Conservation (phyloP, 208 protist species). For the Trypanosoma congolense region DNA sequence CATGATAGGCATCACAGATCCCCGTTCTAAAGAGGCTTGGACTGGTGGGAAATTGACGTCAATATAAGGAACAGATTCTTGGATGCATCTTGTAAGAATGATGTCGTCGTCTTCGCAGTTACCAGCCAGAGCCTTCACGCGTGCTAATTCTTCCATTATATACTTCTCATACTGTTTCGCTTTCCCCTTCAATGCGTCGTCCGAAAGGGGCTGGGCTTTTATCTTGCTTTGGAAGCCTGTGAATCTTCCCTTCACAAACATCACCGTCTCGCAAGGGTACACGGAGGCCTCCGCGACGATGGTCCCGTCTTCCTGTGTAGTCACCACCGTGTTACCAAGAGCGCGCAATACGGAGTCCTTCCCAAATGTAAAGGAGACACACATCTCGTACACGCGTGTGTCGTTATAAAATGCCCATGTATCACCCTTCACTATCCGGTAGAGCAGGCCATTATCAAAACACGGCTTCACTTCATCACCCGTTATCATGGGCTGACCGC, state of each 20-base stretch:
- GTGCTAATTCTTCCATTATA: conserved; percentile 14
- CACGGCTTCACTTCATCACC: conserved; percentile 19
- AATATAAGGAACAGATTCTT: conserved; percentile 20
- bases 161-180: conserved; percentile 1
- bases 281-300: conserved; percentile 14
- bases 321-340: conserved; percentile 17
- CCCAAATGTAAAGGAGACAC: conserved; percentile 22
- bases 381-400: conserved; percentile 24
- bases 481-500: conserved; percentile 6
- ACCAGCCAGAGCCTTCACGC: conserved; percentile 4
- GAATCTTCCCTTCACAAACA: conserved; percentile 21
- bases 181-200: conserved; percentile 26
- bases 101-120: conserved; percentile 11
- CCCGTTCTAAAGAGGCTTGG: conserved; percentile 21
- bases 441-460: conserved; percentile 36
- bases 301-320: conserved; percentile 3
- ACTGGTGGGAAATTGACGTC: conserved; percentile 26
- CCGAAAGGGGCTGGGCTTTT: conserved; percentile 48
- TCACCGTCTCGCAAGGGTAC: conserved; percentile 24
- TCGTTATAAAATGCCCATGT: conserved; percentile 41
- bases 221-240: conserved; percentile 25
- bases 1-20: conserved; percentile 12
- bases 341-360: conserved; percentile 8
- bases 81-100: conserved; percentile 19
- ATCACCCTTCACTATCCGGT: conserved; percentile 33